These are phyloP conservation scores for Neofusicoccum sp. DNA, from an alignment of 2,329 filamentous ascomycete species.

Conservation along the genomic window DNA sequence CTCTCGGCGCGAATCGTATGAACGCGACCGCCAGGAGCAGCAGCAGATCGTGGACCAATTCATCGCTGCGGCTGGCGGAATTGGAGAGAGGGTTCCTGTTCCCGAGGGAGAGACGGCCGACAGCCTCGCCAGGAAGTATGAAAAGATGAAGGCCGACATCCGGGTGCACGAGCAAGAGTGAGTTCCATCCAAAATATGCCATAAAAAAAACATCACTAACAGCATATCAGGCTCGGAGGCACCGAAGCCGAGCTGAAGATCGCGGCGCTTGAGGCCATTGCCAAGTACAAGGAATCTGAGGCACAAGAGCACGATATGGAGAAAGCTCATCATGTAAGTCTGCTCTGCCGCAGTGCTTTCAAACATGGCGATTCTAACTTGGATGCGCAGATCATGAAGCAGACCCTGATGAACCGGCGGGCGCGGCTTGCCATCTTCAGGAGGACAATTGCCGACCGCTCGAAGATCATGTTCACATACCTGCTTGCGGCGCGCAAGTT, in stretches of 20 bases:
- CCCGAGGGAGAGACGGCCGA: slow-evolving; percentile 32
- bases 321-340: slow-evolving; percentile 40
- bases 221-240: slow-evolving; percentile 29
- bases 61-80: slow-evolving; percentile 21
- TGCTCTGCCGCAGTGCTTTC: background rate
- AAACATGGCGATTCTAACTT: background rate
- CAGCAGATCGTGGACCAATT: slow-evolving; percentile 28
- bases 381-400: slow-evolving; percentile 40
- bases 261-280: slow-evolving; percentile 31
- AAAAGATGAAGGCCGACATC: slow-evolving; percentile 31
- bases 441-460: slow-evolving; percentile 77
- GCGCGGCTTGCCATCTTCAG: slow-evolving; percentile 79
- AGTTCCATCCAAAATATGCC: slow-evolving; percentile 3
- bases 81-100: slow-evolving; percentile 31
- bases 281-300: slow-evolving; percentile 21
- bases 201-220: background rate
- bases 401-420: slow-evolving; percentile 67
- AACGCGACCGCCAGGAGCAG: slow-evolving; percentile 30
- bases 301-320: slow-evolving; percentile 24
- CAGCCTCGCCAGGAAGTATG: slow-evolving; percentile 30
- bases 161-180: slow-evolving; percentile 27
- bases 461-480: slow-evolving; percentile 82
- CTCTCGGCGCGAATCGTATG: slow-evolving; percentile 27
- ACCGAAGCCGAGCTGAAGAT: slow-evolving; percentile 31
- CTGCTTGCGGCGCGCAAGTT: slow-evolving; percentile 87